Base-by-base conservation (phyloP, 2,329 filamentous ascomycete species). In the Hymenoscyphus repandus region DNA sequence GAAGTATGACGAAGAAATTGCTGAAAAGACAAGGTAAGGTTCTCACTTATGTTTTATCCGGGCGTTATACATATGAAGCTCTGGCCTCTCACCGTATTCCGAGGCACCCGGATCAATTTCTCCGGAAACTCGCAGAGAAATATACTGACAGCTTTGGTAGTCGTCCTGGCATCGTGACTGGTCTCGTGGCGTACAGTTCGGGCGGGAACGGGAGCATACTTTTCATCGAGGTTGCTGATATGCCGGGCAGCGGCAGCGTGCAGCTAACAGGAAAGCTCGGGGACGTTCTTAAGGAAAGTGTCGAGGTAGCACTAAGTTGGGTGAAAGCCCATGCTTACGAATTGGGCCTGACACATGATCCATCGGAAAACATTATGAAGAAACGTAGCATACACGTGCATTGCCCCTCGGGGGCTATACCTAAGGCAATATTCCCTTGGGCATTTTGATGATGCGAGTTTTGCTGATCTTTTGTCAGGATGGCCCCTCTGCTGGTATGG, bases 221-320 rank as follows among this genome's bases (percentile, higher is more conserved):
- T 50, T 99, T 99, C 75, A 99, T 99, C 62, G 93, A 99, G 71
- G 90, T 96, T 40, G 90, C 92, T 10, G 91, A 96, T 66, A 97
- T 97, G 90, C 93, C 93, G 0, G 93, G 93, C 39, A 85, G 82
- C 50, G 93, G 93, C 32, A 85, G 86, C 47, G 90, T 99, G 33
- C 93, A 97, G 71, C 82, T 99, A 22, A 99, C 93, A 1, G 93
- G 93, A 55, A 97, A 95, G 68, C 82, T 99, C 6, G 93, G 93
- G 57, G 91, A 96, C 61, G 93, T 99, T 30, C 82, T 99, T 52
- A 97, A 97, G 71, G 93, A 99, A 70, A 92, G 86, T 56, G 93
- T 97, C 38, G 92, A 97, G 69, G 93, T 99, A 17, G 93, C 93
- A 10, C 77, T 97, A 32, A 92, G 86, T 13, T 99, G 93, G 93